A percentile compares a stretch with the other conserved stretches of the same genome.
Evolutionary conservation across 176 grass and related monocot species (phyloP).

Genomic region (Aechmea fasciata): DNA sequence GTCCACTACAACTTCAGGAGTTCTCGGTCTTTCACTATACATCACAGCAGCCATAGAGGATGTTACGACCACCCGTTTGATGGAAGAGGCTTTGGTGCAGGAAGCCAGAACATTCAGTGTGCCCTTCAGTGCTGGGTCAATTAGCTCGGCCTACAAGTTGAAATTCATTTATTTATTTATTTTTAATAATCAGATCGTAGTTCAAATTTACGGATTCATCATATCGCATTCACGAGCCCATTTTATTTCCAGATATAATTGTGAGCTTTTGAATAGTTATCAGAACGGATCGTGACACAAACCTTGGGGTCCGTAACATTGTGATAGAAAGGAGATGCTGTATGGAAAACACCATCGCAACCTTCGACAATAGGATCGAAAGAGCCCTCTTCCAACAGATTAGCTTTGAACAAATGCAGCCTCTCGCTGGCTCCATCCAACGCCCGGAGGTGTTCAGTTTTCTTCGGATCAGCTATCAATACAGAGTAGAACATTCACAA

Average conservation of each 20-base stretch:
- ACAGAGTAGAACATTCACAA: slow-evolving; percentile 2
- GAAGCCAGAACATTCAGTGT: slow-evolving; percentile 33
- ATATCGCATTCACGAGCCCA: not conserved
- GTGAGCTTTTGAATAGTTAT: not conserved
- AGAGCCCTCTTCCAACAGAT: slow-evolving; percentile 36
- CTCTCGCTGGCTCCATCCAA: slow-evolving; percentile 46
- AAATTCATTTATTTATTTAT: not conserved
- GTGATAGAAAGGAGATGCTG: slow-evolving; percentile 47
- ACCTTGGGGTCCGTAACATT: slow-evolving; percentile 45
- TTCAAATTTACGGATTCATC: not conserved
- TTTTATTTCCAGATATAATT: not conserved
- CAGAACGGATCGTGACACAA: not conserved
- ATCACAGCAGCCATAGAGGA: slow-evolving; percentile 29
- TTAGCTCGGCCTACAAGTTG: slow-evolving; percentile 31
- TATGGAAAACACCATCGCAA: slow-evolving; percentile 48
- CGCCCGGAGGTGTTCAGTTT: slow-evolving; percentile 28
- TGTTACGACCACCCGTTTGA: slow-evolving; percentile 32
- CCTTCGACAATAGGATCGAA: slow-evolving; percentile 33
- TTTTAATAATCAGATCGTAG: not conserved
- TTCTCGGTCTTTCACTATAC: slow-evolving; percentile 10
- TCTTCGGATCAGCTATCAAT: slow-evolving; percentile 46
- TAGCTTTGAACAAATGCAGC: slow-evolving; percentile 50
- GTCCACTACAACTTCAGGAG: slow-evolving; percentile 27
- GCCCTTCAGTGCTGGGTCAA: slow-evolving; percentile 40
- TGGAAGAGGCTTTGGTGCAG: slow-evolving; percentile 19